Evolutionary conservation across 768 basidiomycete species (phyloP).

Genomic region (Termitomyces sp.): DNA sequence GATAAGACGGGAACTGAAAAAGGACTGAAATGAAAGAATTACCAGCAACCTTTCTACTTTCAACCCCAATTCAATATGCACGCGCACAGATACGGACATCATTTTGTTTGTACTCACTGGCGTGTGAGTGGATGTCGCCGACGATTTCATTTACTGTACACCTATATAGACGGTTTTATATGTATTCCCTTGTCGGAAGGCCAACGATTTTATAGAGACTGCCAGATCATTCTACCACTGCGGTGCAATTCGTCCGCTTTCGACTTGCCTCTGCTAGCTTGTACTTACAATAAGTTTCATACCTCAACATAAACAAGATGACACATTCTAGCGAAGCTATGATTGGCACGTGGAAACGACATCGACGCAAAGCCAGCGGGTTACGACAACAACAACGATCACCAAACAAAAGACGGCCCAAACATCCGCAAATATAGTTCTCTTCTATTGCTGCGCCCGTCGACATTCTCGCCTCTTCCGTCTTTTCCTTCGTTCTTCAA

Average conservation of each 20-base stretch:
- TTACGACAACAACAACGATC: not conserved
- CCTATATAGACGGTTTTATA: constrained; percentile 2
- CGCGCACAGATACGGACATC: constrained; percentile 16
- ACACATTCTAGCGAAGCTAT: not conserved
- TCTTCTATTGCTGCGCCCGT: constrained; percentile 13
- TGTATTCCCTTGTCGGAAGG: not conserved
- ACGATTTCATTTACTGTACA: constrained; percentile 1
- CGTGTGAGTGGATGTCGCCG: not conserved
- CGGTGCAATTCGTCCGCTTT: not conserved
- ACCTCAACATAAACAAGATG: not conserved
- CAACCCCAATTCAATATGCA: constrained; percentile 10
- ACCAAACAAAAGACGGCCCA: constrained; percentile 10
- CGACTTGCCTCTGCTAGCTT: not conserved
- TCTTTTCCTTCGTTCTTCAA: constrained; percentile 11
- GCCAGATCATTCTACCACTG: not conserved
- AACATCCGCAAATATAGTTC: constrained; percentile 15
- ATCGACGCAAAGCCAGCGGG: not conserved
- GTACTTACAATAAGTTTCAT: not conserved
- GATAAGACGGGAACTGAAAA: constrained; percentile 74
- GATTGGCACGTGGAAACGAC: not conserved
- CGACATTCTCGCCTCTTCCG: constrained; percentile 6
- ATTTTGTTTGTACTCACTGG: constrained; percentile 5
- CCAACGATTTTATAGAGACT: not conserved
- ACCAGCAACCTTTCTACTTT: constrained; percentile 5
- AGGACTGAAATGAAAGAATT: constrained; percentile 52